A percentile compares a stretch with the other conserved stretches of the same genome.
Evolutionary conservation across 2,329 filamentous ascomycete genomes (phyloP).

Genomic region (Aspergillus sp.): DNA sequence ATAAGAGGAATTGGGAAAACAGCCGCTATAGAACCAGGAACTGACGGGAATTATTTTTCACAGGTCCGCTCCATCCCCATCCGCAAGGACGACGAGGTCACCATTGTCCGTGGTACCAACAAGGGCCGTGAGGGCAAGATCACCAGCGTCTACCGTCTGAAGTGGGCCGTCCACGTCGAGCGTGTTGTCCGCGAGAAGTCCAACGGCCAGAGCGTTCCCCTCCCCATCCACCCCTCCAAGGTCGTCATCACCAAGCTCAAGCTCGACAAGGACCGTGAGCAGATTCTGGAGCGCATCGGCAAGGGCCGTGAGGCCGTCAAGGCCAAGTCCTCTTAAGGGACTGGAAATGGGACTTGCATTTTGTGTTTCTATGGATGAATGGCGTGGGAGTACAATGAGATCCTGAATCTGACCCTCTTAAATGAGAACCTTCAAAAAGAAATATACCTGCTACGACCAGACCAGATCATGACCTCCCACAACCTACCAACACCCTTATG

Average conservation of each 20-base stretch:
- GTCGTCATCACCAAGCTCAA: conserved; percentile 99
- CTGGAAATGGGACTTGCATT: conserved; percentile 2
- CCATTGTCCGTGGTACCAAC: conserved; percentile 86
- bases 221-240: conserved; percentile 94
- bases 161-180: conserved; percentile 97
- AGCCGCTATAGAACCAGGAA: background rate
- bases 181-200: conserved; percentile 96
- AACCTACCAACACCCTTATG: conserved; percentile 9
- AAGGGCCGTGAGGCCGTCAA: conserved; percentile 48
- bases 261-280: conserved; percentile 63
- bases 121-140: conserved; percentile 99
- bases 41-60: background rate
- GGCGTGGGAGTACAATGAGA: conserved; percentile 16
- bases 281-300: conserved; percentile 47
- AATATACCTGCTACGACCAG: conserved; percentile 21
- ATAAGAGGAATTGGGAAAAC: background rate
- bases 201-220: conserved; percentile 91
- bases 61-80: conserved; percentile 94
- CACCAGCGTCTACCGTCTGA: conserved; percentile 95
- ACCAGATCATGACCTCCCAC: background rate
- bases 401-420: conserved; percentile 16
- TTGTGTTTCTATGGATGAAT: conserved; percentile 14
- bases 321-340: conserved; percentile 57
- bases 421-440: conserved; percentile 14
- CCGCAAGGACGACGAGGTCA: conserved; percentile 96